Percentiles rank a stretch among this genome's conserved stretches.
These are phyloP conservation scores for Aspergillus wentii DNA, from an alignment of 495 filamentous ascomycete genomes.

Conservation along the genomic window DNA sequence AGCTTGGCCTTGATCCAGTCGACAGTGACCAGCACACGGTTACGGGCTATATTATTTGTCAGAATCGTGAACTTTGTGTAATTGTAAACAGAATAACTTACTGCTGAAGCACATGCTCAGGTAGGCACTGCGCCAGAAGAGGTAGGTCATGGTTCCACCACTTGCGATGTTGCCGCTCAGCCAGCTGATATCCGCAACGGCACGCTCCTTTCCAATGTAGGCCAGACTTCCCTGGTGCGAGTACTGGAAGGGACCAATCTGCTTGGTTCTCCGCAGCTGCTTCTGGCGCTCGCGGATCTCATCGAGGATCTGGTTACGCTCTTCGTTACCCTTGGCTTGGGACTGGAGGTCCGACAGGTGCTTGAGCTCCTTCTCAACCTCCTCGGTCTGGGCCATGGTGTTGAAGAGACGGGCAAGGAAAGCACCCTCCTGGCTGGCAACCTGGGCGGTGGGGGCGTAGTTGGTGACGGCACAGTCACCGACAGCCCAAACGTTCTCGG, in stretches of 20 bases:
- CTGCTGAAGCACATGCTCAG: constrained; percentile 99
- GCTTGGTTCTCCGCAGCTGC: constrained; percentile 81
- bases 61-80: constrained; percentile 2
- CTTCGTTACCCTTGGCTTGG: constrained; percentile 52
- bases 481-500: constrained; percentile 91
- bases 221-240: constrained; percentile 93
- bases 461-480: constrained; percentile 91
- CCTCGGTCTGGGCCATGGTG: constrained; percentile 89
- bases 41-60: constrained; percentile 57
- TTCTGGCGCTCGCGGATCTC: constrained; percentile 83
- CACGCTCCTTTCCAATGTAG: constrained; percentile 97
- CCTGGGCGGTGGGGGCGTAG: constrained; percentile 96
- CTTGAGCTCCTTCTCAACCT: constrained; percentile 67
- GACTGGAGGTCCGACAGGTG: constrained; percentile 58
- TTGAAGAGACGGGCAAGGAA: constrained; percentile 97
- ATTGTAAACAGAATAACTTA: constrained; percentile 43
- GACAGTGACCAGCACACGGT: constrained; percentile 83
- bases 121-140: constrained; percentile 98
- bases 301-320: constrained; percentile 49
- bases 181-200: constrained; percentile 97
- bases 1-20: constrained; percentile 96
- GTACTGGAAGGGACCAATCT: constrained; percentile 96
- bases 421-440: constrained; percentile 90
- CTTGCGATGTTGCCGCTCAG: constrained; percentile 91
- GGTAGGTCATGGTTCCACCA: constrained; percentile 74